Base-by-base conservation (phyloP, 1,284 basidiomycete species). In the Melampsora americana region DNA sequence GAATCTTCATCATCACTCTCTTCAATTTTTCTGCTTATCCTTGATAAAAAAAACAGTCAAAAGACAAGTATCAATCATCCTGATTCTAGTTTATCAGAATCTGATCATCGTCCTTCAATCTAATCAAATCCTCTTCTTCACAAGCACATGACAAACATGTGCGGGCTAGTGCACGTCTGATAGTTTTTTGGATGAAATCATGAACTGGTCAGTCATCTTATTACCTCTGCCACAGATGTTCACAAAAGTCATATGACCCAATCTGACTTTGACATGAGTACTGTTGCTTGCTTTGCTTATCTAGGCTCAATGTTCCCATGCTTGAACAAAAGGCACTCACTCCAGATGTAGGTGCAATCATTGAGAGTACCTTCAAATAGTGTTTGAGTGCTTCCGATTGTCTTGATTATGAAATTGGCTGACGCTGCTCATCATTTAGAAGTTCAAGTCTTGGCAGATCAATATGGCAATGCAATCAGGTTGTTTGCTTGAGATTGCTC, bases 401-500 rank as follows among this genome's bases (percentile, higher is more conserved):
- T 99, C 81, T 99, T 99, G 84, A 93, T 99, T 85, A 99, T 99
- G 96, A 99, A 99, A 86, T 90, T 99, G 78, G 96, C 96, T 46
- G 94, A 95, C 30, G 90, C 92, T 80, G 96, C 96, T 50, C 92
- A 96, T 79, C 96, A 99, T 84, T 86, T 99, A 80, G 96, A 99
- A 85, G 96, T 99, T 32, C 96, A 99, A 84, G 88, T 99, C 62
- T 89, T 99, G 61, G 96, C 96, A 68, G 96, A 99, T 85, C 96
- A 99, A 84, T 99, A 99, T 84, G 96, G 96, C 78, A 97, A 97
- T 84, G 96, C 96, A 46, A 99, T 99, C 82, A 98, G 95, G 70
- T 87, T 99, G 74, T 99, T 99, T 82, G 96, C 96, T 81, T 95
- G 96, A 83, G 96, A 99, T 84, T 99, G 96, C 84, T 99, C 96